These are phyloP conservation scores for Aspergillus sojae DNA, from an alignment of 2,329 filamentous ascomycete genomes.

Conservation along the genomic window DNA sequence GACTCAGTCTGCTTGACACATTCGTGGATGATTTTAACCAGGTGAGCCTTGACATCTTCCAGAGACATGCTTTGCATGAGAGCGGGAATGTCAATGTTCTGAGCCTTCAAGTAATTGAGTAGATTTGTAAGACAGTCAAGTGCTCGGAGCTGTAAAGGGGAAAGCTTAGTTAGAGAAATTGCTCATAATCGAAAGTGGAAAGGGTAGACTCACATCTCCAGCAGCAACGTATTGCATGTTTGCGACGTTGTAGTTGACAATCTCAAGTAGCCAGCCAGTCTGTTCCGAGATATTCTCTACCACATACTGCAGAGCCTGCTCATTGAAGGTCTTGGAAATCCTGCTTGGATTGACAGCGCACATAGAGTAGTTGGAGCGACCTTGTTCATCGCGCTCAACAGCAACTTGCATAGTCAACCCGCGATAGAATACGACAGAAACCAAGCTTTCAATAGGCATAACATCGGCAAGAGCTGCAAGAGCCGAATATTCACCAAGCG, in stretches of 20 bases:
- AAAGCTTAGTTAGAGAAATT: constrained; percentile 25
- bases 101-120: constrained; percentile 91
- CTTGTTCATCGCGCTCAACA: constrained; percentile 89
- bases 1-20: constrained; percentile 83
- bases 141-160: constrained; percentile 54
- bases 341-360: constrained; percentile 98
- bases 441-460: constrained; percentile 98
- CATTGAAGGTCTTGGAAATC: constrained; percentile 98
- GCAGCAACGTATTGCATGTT: constrained; percentile 72
- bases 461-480: constrained; percentile 95
- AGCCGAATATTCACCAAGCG: constrained; percentile 96
- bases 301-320: constrained; percentile 94
- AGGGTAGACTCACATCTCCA: constrained; percentile 57
- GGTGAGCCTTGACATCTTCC: constrained; percentile 86
- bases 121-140: constrained; percentile 72
- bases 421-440: constrained; percentile 98
- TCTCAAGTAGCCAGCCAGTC: constrained; percentile 94
- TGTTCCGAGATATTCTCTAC: constrained; percentile 93
- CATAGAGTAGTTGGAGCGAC: constrained; percentile 98
- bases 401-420: constrained; percentile 99
- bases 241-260: constrained; percentile 89
- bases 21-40: constrained; percentile 87
- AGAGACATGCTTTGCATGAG: constrained; percentile 83
- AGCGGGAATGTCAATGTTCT: constrained; percentile 96
- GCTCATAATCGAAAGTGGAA: background rate